Conservation (phyloP, 106 monocot species). For the Allium sativum region DNA sequence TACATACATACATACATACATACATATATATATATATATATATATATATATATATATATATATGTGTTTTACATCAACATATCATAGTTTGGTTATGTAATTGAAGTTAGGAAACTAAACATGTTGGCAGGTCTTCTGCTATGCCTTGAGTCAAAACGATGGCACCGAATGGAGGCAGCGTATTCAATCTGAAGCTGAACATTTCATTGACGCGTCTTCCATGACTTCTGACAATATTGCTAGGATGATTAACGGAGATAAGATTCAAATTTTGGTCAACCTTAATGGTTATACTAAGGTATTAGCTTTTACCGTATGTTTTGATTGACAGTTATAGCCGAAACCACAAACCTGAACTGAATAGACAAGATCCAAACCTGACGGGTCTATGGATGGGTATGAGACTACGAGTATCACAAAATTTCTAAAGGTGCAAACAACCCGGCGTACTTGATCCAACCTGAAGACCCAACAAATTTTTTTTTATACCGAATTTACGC, state of each 20-base stretch:
- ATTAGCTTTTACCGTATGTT: not conserved
- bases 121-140: conserved; percentile 69
- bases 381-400: too few species aligned
- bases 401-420: too few species aligned
- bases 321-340: too few species aligned
- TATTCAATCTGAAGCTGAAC: conserved; percentile 73
- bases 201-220: conserved; percentile 69
- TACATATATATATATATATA: too few species aligned
- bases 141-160: conserved; percentile 88
- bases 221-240: conserved; percentile 83
- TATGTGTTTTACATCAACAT: not conserved
- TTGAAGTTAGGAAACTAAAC: not conserved
- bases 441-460: too few species aligned
- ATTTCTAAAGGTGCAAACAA: too few species aligned
- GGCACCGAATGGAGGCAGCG: conserved; percentile 87
- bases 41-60: too few species aligned
- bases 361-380: too few species aligned
- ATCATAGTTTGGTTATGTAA: conserved; percentile 19
- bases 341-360: too few species aligned
- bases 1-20: too few species aligned
- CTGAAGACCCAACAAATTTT: too few species aligned
- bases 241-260: conserved; percentile 69
- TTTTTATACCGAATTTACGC: too few species aligned
- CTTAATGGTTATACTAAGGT: conserved; percentile 99
- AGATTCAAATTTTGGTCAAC: conserved; percentile 81